Conservation (phyloP, 257 asterid species). For the Parsonsia alboflavescens region DNA sequence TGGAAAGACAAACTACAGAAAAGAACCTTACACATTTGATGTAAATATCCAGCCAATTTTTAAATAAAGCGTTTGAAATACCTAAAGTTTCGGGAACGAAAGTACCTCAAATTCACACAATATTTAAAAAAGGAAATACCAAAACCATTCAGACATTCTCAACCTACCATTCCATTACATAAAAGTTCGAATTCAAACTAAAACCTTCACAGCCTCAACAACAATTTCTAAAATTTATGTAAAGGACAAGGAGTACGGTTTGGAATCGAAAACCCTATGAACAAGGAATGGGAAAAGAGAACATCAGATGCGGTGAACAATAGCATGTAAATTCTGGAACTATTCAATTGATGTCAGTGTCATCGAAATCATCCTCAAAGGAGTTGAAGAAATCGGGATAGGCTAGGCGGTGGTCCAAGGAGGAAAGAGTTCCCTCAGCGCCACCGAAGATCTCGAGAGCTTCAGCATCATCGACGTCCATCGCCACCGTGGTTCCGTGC, state of each 20-base stretch:
- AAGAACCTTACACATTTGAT: no score
- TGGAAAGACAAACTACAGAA: no score
- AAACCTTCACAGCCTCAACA: not conserved
- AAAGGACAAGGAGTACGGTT: not conserved
- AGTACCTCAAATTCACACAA: no score
- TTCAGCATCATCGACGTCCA: constrained; percentile 49
- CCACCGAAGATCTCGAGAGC: constrained; percentile 34
- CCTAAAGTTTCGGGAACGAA: no score
- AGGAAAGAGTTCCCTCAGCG: constrained; percentile 26
- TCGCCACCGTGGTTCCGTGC: constrained; percentile 32
- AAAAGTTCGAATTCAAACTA: not conserved
- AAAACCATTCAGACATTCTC: no score
- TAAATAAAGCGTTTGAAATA: no score
- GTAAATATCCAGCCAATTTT: no score
- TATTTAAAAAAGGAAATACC: no score
- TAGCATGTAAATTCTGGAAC: not conserved
- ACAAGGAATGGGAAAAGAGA: not conserved
- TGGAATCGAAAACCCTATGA: not conserved
- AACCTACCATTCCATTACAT: not conserved
- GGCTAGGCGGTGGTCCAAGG: constrained; percentile 36
- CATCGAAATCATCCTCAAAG: constrained; percentile 45
- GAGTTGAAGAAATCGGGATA: constrained; percentile 45
- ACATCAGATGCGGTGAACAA: not conserved
- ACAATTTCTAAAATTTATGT: not conserved
- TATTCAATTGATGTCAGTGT: constrained; percentile 35